Conservation (phyloP, 441 rosid genomes). For the Breynia disticha region DNA sequence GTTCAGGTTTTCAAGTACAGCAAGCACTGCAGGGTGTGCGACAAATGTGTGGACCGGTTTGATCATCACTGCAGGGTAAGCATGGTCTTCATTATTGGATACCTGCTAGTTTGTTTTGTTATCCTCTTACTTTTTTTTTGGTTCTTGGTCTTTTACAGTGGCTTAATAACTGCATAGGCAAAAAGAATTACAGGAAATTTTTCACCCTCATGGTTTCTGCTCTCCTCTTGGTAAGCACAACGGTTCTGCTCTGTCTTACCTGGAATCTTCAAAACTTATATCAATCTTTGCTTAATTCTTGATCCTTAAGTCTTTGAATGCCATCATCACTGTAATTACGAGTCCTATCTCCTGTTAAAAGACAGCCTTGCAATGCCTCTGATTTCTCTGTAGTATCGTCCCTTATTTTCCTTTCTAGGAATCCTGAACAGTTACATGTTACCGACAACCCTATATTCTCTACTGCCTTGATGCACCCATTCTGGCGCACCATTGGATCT, state of each 20-base stretch:
- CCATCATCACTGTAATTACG: too few relatives aligned
- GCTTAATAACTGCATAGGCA: slow-evolving; percentile 97
- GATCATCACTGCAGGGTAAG: slow-evolving; percentile 99
- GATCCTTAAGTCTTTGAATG: too few relatives aligned
- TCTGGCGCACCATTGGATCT: too few relatives aligned
- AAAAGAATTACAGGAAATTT: slow-evolving; percentile 73
- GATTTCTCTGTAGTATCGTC: too few relatives aligned
- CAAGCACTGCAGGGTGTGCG: slow-evolving; percentile 97
- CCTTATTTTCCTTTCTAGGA: too few relatives aligned
- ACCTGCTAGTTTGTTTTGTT: not conserved
- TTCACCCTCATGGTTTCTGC: slow-evolving; percentile 88
- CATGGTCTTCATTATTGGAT: slow-evolving; percentile 5
- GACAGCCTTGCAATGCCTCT: too few relatives aligned
- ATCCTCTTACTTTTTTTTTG: slow-evolving; percentile 11
- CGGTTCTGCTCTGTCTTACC: slow-evolving; percentile 14
- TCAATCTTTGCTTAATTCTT: slow-evolving; percentile 1
- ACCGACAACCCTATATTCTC: too few relatives aligned
- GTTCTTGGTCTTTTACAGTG: slow-evolving; percentile 43
- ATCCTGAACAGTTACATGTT: too few relatives aligned
- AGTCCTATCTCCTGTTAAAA: too few relatives aligned
- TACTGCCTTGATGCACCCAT: too few relatives aligned
- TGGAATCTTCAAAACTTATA: slow-evolving; percentile 14
- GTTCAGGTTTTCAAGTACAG: slow-evolving; percentile 87
- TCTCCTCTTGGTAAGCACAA: slow-evolving; percentile 69
- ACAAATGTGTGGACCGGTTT: slow-evolving; percentile 87